Evolutionary conservation across 371 early-diverging fungal genomes (phyloP).

Genomic region (Syncephalastrum sp.): DNA sequence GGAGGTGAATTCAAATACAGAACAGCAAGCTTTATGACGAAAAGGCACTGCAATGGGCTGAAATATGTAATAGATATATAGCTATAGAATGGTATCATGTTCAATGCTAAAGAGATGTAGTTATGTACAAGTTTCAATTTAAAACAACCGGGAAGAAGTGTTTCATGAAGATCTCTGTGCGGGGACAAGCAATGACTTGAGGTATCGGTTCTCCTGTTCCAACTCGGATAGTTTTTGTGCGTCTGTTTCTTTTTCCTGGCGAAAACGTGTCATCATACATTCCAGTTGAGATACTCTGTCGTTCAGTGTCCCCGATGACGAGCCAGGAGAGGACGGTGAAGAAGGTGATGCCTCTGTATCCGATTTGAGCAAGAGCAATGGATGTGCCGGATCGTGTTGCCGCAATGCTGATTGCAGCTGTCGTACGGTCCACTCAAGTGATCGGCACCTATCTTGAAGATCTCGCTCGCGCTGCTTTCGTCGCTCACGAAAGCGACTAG

Average conservation of each 20-base stretch:
- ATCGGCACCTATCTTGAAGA: conserved; percentile 47
- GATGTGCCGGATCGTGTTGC: conserved; percentile 25
- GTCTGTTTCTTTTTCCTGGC: conserved; percentile 39
- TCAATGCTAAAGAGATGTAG: no score
- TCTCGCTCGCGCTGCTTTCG: conserved; percentile 60
- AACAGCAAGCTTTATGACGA: no score
- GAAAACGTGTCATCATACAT: conserved; percentile 30
- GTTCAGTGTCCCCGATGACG: conserved; percentile 14
- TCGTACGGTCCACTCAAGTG: conserved; percentile 47
- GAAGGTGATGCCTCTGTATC: neutral
- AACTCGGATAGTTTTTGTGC: conserved; percentile 28
- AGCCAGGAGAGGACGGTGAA: conserved; percentile 7
- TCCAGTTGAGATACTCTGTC: conserved; percentile 43
- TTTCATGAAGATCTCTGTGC: no score
- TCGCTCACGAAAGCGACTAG: conserved; percentile 57
- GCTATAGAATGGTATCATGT: no score
- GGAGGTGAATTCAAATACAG: no score
- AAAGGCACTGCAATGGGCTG: no score
- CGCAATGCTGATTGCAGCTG: conserved; percentile 39
- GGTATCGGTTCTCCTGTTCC: conserved; percentile 29
- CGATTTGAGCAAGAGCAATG: conserved; percentile 9
- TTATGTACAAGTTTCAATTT: no score
- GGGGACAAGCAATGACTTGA: conserved; percentile 6
- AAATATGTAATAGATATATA: no score
- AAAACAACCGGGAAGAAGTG: no score